Conservation (phyloP, 179 eudicot genomes). For the Beta macrorhiza region DNA sequence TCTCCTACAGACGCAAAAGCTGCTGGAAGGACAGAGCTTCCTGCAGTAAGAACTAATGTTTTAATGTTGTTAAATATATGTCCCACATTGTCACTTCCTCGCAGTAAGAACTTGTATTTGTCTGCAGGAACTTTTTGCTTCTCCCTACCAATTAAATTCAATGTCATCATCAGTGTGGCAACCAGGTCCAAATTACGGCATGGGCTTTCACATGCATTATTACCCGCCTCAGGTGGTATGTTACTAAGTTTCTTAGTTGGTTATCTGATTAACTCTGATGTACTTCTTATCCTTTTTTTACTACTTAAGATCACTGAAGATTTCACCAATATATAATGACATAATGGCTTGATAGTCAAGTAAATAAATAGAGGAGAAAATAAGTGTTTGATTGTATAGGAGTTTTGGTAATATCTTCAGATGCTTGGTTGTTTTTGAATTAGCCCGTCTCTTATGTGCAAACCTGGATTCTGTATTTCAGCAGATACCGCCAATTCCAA, state of each 20-base stretch:
- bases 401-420: neutral
- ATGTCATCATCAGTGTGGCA: conserved; percentile 49
- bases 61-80: conserved; percentile 1
- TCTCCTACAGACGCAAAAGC: conserved; percentile 31
- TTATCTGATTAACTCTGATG: neutral
- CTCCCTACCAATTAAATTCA: conserved; percentile 35
- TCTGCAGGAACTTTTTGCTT: conserved; percentile 61
- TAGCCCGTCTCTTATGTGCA: neutral
- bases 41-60: conserved; percentile 39
- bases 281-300: neutral
- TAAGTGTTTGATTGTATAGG: neutral
- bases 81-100: neutral
- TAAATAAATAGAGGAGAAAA: too few species aligned
- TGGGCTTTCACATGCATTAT: conserved; percentile 47
- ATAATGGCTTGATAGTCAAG: neutral
- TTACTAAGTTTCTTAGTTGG: neutral
- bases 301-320: neutral
- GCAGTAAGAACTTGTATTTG: conserved; percentile 13
- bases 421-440: neutral
- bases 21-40: conserved; percentile 57
- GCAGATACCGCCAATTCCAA: conserved; percentile 37
- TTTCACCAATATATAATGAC: neutral
- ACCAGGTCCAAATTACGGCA: conserved; percentile 40
- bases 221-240: conserved; percentile 49
- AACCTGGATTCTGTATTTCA: conserved; percentile 29